Percentiles rank a stretch among this genome's conserved stretches.
phyloP scores from a whole-genome alignment of 371 early-diverging fungal genomes.

The Scutellospora calospora region DNA sequence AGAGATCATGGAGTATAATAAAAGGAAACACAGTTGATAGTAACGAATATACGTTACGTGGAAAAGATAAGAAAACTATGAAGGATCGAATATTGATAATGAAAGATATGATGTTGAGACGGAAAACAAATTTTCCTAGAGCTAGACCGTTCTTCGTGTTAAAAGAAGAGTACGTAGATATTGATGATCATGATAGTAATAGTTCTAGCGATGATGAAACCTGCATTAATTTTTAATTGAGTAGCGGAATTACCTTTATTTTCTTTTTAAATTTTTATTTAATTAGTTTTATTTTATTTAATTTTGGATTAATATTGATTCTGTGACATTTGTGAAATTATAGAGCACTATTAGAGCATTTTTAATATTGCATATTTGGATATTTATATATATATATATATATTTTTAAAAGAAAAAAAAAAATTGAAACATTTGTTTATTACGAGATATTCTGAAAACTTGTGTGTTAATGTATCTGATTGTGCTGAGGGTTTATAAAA shows the following conservation, averaged over 20 bases:
- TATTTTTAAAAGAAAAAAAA: no score
- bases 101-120: slow-evolving; percentile 15
- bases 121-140: background rate
- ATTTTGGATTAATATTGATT: background rate
- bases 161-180: background rate
- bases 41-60: background rate
- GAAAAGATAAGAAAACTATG: background rate
- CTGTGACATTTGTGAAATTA: no score
- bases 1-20: background rate
- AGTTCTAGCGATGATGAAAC: slow-evolving; percentile 37
- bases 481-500: no score
- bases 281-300: background rate
- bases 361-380: no score
- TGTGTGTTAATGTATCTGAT: no score
- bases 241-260: background rate
- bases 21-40: slow-evolving; percentile 26
- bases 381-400: no score
- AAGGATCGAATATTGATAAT: slow-evolving; percentile 5
- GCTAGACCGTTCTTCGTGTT: slow-evolving; percentile 37
- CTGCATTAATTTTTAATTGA: slow-evolving; percentile 1
- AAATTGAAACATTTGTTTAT: no score
- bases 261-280: background rate
- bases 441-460: no score
- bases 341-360: no score
- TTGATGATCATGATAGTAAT: slow-evolving; percentile 24